Percentiles rank a stretch among this genome's conserved stretches.
Evolutionary conservation across 805 yeast genomes (phyloP).

Genomic region (Barnettozyma vustinii): DNA sequence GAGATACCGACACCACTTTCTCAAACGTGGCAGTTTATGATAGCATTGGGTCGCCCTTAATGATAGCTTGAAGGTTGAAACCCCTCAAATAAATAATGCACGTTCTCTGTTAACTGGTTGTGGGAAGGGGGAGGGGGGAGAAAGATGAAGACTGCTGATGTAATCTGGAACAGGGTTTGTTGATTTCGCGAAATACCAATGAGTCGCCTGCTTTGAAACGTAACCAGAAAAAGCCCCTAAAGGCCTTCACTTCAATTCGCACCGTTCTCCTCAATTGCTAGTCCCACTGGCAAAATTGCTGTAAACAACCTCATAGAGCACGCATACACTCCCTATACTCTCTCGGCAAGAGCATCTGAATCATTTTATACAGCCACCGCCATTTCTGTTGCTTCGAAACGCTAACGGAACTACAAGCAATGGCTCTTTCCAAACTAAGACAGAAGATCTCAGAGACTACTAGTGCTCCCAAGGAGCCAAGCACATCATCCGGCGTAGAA

Average conservation of each 20-base stretch:
- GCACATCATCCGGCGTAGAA: neutral
- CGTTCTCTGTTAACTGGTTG: neutral
- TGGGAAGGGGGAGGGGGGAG: neutral
- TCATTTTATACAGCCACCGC: neutral
- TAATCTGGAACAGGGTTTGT: neutral
- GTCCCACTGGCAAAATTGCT: neutral
- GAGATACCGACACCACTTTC: neutral
- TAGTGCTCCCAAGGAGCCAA: neutral
- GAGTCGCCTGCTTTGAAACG: neutral
- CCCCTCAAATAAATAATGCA: neutral
- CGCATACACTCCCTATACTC: too few species aligned
- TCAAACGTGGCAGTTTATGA: slow-evolving; percentile 13
- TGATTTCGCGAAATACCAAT: neutral
- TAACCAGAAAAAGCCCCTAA: neutral
- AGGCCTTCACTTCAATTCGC: neutral
- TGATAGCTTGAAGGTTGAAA: neutral
- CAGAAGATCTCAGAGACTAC: slow-evolving; percentile 7
- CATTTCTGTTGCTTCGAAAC: neutral
- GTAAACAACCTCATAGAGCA: too few species aligned
- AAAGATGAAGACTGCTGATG: neutral
- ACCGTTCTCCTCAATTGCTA: neutral
- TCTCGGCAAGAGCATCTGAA: neutral
- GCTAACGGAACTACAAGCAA: neutral
- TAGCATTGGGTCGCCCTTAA: slow-evolving; percentile 14
- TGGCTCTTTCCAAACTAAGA: slow-evolving; percentile 17